Evolutionary conservation across 2,329 filamentous ascomycete species (phyloP).

Genomic region (Phialemoniopsis sp.): DNA sequence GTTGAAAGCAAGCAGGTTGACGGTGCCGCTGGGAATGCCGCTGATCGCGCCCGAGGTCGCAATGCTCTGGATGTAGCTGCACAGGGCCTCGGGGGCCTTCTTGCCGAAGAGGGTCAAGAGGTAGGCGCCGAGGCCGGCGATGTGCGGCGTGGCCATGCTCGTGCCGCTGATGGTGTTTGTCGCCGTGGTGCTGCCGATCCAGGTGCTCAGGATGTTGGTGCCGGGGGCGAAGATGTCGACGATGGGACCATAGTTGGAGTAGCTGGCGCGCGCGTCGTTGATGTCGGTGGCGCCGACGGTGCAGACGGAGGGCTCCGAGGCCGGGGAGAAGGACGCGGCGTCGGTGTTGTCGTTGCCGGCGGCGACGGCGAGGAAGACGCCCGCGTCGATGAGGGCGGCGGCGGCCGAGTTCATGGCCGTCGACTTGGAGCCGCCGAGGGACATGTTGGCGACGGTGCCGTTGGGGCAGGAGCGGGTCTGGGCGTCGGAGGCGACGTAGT

Average conservation of each 20-base stretch:
- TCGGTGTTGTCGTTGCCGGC: slow-evolving; percentile 47
- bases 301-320: slow-evolving; percentile 41
- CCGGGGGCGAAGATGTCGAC: slow-evolving; percentile 51
- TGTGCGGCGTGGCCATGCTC: slow-evolving; percentile 28
- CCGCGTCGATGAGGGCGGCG: slow-evolving; percentile 34
- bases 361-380: slow-evolving; percentile 51
- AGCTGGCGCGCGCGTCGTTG: slow-evolving; percentile 34
- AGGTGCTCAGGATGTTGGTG: slow-evolving; percentile 39
- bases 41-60: slow-evolving; percentile 34
- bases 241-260: slow-evolving; percentile 47
- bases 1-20: slow-evolving; percentile 54
- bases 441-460: slow-evolving; percentile 52
- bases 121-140: slow-evolving; percentile 30
- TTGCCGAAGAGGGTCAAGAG: slow-evolving; percentile 37
- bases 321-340: slow-evolving; percentile 39
- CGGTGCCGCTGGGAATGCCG: slow-evolving; percentile 34
- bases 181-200: slow-evolving; percentile 33
- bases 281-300: slow-evolving; percentile 46
- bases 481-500: slow-evolving; percentile 32
- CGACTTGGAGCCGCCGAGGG: slow-evolving; percentile 44
- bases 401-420: slow-evolving; percentile 46
- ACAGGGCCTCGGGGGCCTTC: slow-evolving; percentile 39
- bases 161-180: slow-evolving; percentile 43
- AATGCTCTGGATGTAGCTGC: slow-evolving; percentile 37
- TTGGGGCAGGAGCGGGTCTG: slow-evolving; percentile 29